Base-by-base conservation (phyloP, 192 early-diverging fungal genomes). In the Gryganskiella cystojenkinii region DNA sequence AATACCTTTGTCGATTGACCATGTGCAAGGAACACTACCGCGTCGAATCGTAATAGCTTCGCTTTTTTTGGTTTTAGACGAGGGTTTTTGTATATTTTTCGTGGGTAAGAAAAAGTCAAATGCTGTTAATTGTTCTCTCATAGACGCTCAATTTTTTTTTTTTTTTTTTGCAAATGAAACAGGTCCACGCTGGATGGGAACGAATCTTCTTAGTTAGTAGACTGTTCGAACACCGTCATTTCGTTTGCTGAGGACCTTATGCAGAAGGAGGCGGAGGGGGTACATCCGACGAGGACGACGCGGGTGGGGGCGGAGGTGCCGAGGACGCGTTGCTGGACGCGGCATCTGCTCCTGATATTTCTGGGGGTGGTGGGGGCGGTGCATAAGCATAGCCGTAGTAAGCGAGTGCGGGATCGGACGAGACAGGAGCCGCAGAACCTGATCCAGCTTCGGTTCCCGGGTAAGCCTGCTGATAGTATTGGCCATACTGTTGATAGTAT, bases 401-500 rank as follows among this genome's bases (percentile, higher is more conserved):
- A 2, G 74, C 66, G 37, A 78, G 44, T 4, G 74, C 74, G 9
- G 74, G 74, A 31, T 78, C 74, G 3, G 61, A 45, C 3, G 66
- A 62, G 20, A 61, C 43, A 30, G 61, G 67, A 10, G 73, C 65
- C 17, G 34, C 33, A 17, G 59, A 33, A 25, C 45, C 43, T 27
- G 49, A 20, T 45, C 34, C 56, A 7, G 55, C 9, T 34, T 3
- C 62, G 0, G 43, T 53, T 46, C 42, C 25, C 34, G 59, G 54
- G 10, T 62, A 61, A 14, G 50, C 53, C 10, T 76, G 65, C 44
- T 69, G 66, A 17, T 78, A 78, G 40, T 78, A 78, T 13, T 78
- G 74, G 13, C 66, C 61, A 27, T 78, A 78, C 30, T 78, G 74
- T 49, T 78, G 74, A 17, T 69, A 78, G 35, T 78, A 78, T 31